Conservation (phyloP, 2,329 filamentous ascomycete genomes). For the Paraphoma chrysanthemicola region DNA sequence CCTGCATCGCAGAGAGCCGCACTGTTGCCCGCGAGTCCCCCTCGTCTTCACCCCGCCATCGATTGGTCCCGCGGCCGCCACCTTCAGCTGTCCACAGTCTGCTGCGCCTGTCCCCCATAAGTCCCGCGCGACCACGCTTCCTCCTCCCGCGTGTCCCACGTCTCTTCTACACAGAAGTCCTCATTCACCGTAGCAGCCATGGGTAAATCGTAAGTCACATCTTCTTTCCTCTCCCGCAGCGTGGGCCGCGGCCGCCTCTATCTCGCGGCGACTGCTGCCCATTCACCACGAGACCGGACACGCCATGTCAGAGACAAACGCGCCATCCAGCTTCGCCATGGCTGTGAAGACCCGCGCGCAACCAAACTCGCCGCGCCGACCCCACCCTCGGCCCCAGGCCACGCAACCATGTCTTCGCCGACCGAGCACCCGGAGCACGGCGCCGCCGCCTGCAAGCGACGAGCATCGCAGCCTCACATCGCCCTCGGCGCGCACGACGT, state of each 20-base stretch:
- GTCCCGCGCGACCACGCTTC: slow-evolving; percentile 15
- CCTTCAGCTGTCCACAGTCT: background rate
- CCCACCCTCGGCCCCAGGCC: slow-evolving; percentile 8
- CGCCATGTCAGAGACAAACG: slow-evolving; percentile 5
- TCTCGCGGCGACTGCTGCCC: slow-evolving; percentile 24
- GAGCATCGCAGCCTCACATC: slow-evolving; percentile 13
- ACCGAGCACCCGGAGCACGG: slow-evolving; percentile 6
- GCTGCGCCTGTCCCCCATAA: slow-evolving; percentile 19
- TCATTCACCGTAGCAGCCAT: slow-evolving; percentile 27
- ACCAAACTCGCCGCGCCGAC: background rate
- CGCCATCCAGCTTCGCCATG: slow-evolving; percentile 13
- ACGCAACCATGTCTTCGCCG: slow-evolving; percentile 17
- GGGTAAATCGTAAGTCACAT: slow-evolving; percentile 52
- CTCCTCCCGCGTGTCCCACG: slow-evolving; percentile 10
- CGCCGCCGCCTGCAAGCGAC: slow-evolving; percentile 7
- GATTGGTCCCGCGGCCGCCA: background rate
- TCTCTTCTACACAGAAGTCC: background rate
- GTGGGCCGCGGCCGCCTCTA: slow-evolving; percentile 14
- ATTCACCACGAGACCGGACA: slow-evolving; percentile 16
- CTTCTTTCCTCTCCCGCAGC: slow-evolving; percentile 21
- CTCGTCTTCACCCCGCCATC: background rate
- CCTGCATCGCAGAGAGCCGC: background rate
- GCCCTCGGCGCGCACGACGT: slow-evolving; percentile 24
- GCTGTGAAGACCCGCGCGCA: slow-evolving; percentile 1
- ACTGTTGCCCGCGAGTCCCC: background rate